Percentiles rank a stretch among this genome's conserved stretches.
These are phyloP conservation scores for Bryoglossum gracile DNA, from an alignment of 495 filamentous ascomycete genomes.

Conservation along the genomic window DNA sequence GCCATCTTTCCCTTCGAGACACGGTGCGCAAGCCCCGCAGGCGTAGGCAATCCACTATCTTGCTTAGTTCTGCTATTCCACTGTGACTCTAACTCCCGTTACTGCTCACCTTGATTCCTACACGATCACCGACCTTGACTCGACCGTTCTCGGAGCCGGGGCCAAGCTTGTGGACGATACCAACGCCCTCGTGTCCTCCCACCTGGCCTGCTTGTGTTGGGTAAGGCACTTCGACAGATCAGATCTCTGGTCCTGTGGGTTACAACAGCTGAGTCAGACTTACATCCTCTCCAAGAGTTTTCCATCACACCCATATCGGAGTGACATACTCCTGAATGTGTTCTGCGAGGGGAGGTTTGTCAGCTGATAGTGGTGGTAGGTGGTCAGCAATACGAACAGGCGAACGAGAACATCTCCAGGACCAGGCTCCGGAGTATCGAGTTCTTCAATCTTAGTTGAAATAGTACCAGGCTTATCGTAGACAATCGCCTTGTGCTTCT, in stretches of 20 bases:
- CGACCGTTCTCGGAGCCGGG: constrained; percentile 41
- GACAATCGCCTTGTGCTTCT: constrained; percentile 58
- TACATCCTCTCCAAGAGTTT: constrained; percentile 32
- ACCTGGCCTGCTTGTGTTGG: constrained; percentile 60
- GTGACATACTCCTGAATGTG: constrained; percentile 66
- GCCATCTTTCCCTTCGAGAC: constrained; percentile 51
- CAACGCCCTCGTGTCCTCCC: constrained; percentile 58
- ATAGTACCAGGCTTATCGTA: constrained; percentile 64
- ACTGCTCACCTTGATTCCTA: constrained; percentile 45
- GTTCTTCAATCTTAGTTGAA: constrained; percentile 58
- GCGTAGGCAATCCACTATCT: constrained; percentile 36
- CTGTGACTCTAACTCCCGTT: not conserved
- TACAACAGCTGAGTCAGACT: not conserved
- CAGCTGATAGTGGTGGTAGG: constrained; percentile 9
- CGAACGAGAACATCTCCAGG: constrained; percentile 59
- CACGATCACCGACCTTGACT: constrained; percentile 58
- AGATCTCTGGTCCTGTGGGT: constrained; percentile 1
- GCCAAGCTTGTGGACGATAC: constrained; percentile 54
- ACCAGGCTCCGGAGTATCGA: constrained; percentile 60
- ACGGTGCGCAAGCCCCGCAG: constrained; percentile 37
- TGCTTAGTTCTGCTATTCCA: constrained; percentile 7
- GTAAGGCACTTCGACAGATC: constrained; percentile 38
- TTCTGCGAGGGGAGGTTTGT: no score
- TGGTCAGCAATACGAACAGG: constrained; percentile 34
- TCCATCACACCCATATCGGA: constrained; percentile 59